Conservation (phyloP, 176 grass and related monocot species). For the Luzula sylvatica region DNA sequence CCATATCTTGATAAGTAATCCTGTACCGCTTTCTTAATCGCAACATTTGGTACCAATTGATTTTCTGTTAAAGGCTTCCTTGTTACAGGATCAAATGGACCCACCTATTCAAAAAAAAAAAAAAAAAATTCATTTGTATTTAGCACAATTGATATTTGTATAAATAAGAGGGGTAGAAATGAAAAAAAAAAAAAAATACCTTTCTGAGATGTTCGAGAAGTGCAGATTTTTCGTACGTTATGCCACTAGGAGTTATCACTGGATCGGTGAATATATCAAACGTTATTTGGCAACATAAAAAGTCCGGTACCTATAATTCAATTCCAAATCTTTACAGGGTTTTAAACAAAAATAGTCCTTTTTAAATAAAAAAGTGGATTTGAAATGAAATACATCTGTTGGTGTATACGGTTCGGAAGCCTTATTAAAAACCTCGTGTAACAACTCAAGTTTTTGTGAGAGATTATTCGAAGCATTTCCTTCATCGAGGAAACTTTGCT, state of each 20-base stretch:
- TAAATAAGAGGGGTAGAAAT: neutral
- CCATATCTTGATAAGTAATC: constrained; percentile 58
- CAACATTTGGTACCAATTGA: constrained; percentile 67
- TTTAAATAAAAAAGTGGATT: neutral
- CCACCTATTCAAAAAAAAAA: constrained; percentile 37
- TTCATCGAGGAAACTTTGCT: constrained; percentile 52
- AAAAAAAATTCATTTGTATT: neutral
- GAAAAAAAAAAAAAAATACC: constrained; percentile 17
- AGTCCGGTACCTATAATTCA: constrained; percentile 50
- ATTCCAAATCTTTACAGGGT: neutral
- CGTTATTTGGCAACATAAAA: constrained; percentile 77
- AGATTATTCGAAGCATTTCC: constrained; percentile 26
- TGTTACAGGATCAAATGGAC: constrained; percentile 55
- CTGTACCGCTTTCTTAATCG: constrained; percentile 71
- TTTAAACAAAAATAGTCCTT: too few species aligned
- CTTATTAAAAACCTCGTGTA: constrained; percentile 57
- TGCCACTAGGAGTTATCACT: constrained; percentile 78
- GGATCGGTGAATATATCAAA: constrained; percentile 87
- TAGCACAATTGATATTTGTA: neutral
- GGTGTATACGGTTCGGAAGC: constrained; percentile 32
- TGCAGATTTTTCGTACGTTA: constrained; percentile 71
- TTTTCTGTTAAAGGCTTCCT: constrained; percentile 51
- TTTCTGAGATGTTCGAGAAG: constrained; percentile 63
- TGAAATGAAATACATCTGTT: constrained; percentile 39
- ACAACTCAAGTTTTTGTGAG: constrained; percentile 41